Conservation (phyloP, 768 basidiomycete genomes). For the Suillus ampliporus region DNA sequence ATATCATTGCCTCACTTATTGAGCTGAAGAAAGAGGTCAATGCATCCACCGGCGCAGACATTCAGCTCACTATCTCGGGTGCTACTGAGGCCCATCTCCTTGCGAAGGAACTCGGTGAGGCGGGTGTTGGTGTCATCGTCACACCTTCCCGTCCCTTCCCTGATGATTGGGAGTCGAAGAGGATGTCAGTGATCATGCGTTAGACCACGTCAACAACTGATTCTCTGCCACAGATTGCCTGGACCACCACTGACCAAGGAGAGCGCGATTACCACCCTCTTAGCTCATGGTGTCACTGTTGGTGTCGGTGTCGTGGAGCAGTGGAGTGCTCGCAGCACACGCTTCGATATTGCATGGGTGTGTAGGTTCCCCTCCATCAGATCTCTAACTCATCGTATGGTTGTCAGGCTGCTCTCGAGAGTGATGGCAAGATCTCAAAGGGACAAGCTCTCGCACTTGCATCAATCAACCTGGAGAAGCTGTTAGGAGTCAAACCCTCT, state of each 20-base stretch:
- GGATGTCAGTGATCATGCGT: slow-evolving; percentile 29
- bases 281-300: slow-evolving; percentile 73
- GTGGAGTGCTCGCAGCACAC: slow-evolving; percentile 77
- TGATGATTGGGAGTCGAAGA: slow-evolving; percentile 63
- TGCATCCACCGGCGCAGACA: slow-evolving; percentile 41
- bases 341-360: slow-evolving; percentile 86
- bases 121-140: slow-evolving; percentile 74
- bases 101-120: slow-evolving; percentile 71
- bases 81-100: slow-evolving; percentile 75
- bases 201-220: slow-evolving; percentile 11
- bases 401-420: slow-evolving; percentile 46
- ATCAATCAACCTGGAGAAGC: slow-evolving; percentile 57
- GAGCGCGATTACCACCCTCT: slow-evolving; percentile 63
- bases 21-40: slow-evolving; percentile 71
- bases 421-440: slow-evolving; percentile 45
- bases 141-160: slow-evolving; percentile 76
- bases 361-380: slow-evolving; percentile 31
- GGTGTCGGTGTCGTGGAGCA: slow-evolving; percentile 69
- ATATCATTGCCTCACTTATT: slow-evolving; percentile 81
- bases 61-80: slow-evolving; percentile 68
- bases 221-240: slow-evolving; percentile 28
- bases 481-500: slow-evolving; percentile 38
- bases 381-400: slow-evolving; percentile 28
- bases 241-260: slow-evolving; percentile 43
- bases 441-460: slow-evolving; percentile 56